phyloP scores from a whole-genome alignment of 306 rosid genomes.

The Rosa multiflora region DNA sequence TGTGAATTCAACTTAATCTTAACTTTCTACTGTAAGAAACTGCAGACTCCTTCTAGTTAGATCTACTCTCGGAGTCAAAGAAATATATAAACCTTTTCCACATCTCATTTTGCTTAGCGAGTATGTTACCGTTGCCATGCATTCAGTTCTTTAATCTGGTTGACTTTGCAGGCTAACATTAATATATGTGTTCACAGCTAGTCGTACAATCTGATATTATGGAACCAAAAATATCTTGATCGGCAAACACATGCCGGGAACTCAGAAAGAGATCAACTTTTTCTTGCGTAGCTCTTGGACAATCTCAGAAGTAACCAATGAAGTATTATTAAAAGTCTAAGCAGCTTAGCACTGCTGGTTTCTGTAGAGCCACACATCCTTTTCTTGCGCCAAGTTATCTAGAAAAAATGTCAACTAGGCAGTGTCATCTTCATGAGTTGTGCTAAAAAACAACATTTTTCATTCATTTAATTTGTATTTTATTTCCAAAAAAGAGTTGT shows the following conservation, averaged over 20 bases:
- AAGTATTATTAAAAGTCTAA: background rate
- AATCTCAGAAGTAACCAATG: background rate
- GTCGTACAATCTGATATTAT: background rate
- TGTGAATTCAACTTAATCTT: background rate
- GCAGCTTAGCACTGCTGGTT: background rate
- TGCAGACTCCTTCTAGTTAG: background rate
- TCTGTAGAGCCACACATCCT: background rate
- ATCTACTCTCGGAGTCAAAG: conserved; percentile 11
- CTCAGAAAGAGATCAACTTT: background rate
- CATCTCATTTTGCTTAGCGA: conserved; percentile 12
- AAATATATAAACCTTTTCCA: conserved; percentile 7
- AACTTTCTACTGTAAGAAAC: background rate
- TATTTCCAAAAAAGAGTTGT: background rate
- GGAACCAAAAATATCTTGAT: background rate
- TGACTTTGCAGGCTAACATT: conserved; percentile 17
- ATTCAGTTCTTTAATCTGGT: conserved; percentile 5
- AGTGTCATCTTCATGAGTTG: conserved; percentile 18
- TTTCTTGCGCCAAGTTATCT: conserved; percentile 19
- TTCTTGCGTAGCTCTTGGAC: conserved; percentile 5
- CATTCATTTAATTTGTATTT: background rate
- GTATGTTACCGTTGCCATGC: conserved; percentile 20
- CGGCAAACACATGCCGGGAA: conserved; percentile 9
- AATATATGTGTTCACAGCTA: background rate
- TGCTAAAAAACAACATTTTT: background rate
- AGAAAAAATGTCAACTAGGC: conserved; percentile 22